These are phyloP conservation scores for Ceratocystis huliohia DNA, from an alignment of 2,329 filamentous ascomycete species.

Conservation along the genomic window DNA sequence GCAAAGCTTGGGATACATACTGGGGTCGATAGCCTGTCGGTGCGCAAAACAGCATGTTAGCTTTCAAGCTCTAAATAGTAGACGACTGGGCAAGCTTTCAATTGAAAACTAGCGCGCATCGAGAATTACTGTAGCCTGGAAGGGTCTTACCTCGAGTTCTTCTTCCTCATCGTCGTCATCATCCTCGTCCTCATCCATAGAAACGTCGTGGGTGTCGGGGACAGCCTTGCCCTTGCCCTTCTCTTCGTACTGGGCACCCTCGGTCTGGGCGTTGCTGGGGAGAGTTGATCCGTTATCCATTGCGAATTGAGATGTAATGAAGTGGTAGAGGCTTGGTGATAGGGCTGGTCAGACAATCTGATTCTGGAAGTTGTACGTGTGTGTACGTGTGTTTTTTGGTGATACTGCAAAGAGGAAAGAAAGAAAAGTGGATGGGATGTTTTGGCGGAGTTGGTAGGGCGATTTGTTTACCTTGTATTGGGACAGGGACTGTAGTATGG, in stretches of 20 bases:
- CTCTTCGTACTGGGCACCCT: constrained; percentile 36
- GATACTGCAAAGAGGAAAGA: constrained; percentile 1
- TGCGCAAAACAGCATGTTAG: constrained; percentile 7
- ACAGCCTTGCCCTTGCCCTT: constrained; percentile 85
- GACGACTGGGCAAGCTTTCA: neutral
- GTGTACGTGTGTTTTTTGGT: neutral
- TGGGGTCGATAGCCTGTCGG: constrained; percentile 17
- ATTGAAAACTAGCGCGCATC: neutral
- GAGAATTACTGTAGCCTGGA: neutral
- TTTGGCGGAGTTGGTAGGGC: constrained; percentile 5
- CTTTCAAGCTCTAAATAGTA: neutral
- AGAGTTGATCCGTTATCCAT: constrained; percentile 38
- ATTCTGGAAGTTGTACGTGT: neutral
- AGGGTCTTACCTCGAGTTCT: constrained; percentile 40
- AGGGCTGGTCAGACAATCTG: neutral
- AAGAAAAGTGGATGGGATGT: constrained; percentile 7
- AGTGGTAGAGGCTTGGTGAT: neutral
- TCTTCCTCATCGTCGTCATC: constrained; percentile 57
- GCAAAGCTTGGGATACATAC: constrained; percentile 15
- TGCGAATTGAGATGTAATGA: constrained; percentile 30
- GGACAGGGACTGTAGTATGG: constrained; percentile 1
- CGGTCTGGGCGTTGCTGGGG: constrained; percentile 33
- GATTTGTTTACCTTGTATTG: neutral
- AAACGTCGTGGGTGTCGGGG: constrained; percentile 41
- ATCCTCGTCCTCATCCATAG: constrained; percentile 65